Conservation (phyloP, 2,329 filamentous ascomycete genomes). For the Akanthomyces dipterigenus region DNA sequence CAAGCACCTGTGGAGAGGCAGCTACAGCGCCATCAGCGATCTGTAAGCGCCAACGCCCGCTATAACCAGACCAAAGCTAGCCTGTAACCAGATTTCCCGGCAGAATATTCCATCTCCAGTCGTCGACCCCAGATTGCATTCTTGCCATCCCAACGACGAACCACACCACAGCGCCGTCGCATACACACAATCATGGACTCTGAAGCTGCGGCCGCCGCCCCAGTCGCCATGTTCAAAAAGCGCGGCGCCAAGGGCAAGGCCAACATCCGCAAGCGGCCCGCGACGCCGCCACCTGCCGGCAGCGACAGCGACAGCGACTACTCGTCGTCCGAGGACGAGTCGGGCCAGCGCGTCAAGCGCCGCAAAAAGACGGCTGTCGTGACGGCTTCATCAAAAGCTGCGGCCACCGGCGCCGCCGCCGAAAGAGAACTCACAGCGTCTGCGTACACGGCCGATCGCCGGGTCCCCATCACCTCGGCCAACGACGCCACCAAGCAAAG, state of each 20-base stretch:
- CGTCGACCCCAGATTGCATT: neutral
- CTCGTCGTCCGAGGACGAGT: slow-evolving; percentile 69
- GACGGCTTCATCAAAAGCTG: slow-evolving; percentile 52
- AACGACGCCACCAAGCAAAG: slow-evolving; percentile 87
- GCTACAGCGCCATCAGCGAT: neutral
- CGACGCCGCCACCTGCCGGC: slow-evolving; percentile 66
- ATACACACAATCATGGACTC: slow-evolving; percentile 9
- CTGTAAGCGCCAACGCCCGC: neutral
- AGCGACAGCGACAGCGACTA: slow-evolving; percentile 55
- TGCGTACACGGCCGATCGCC: slow-evolving; percentile 54
- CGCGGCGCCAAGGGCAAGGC: slow-evolving; percentile 68
- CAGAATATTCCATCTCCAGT: neutral
- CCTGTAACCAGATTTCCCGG: neutral
- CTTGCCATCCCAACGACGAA: neutral
- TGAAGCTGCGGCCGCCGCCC: slow-evolving; percentile 29
- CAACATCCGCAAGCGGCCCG: slow-evolving; percentile 72
- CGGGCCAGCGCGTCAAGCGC: slow-evolving; percentile 71
- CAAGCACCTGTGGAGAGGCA: no score
- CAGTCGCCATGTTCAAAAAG: slow-evolving; percentile 77
- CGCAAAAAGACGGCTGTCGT: slow-evolving; percentile 62
- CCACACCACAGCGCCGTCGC: neutral
- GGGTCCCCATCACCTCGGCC: slow-evolving; percentile 53
- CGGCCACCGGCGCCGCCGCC: slow-evolving; percentile 21
- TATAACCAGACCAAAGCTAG: neutral
- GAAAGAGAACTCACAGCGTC: slow-evolving; percentile 40